These are phyloP conservation scores for Ailanthus altissimus DNA, from an alignment of 345 rosid genomes.

Conservation along the genomic window DNA sequence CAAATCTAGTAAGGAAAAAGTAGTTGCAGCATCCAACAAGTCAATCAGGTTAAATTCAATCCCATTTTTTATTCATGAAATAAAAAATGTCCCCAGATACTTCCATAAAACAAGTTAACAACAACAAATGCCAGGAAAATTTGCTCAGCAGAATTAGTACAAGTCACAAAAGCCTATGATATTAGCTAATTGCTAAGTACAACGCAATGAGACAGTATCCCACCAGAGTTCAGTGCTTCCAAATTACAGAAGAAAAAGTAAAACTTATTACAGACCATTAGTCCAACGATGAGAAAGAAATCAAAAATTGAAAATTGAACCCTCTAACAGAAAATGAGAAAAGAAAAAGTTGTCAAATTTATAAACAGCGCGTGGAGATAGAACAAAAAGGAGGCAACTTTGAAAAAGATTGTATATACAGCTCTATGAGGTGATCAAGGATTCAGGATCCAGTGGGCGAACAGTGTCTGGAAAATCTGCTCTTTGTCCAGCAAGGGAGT, in stretches of 20 bases:
- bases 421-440: conserved; percentile 28
- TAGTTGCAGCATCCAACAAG: neutral
- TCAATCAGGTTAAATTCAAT: neutral
- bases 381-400: conserved; percentile 14
- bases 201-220: conserved; percentile 4
- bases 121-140: neutral
- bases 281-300: conserved; percentile 14
- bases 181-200: conserved; percentile 3
- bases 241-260: conserved; percentile 29
- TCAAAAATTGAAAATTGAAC: conserved; percentile 16
- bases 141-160: neutral
- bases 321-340: conserved; percentile 22
- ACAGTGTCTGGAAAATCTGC: conserved; percentile 78
- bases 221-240: conserved; percentile 24
- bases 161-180: conserved; percentile 3
- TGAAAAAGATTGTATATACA: conserved; percentile 36
- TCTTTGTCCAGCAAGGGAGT: conserved; percentile 91
- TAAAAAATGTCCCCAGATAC: neutral
- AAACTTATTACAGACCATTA: conserved; percentile 34
- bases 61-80: conserved; percentile 5
- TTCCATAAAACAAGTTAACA: neutral
- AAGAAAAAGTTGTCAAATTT: conserved; percentile 20
- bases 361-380: conserved; percentile 26
- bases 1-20: neutral
- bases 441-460: conserved; percentile 43